Evolutionary conservation across 2,329 filamentous ascomycete species (phyloP), one percentile per base, ranked within the genome.

Genomic region (Sporothrix protearum): DNA sequence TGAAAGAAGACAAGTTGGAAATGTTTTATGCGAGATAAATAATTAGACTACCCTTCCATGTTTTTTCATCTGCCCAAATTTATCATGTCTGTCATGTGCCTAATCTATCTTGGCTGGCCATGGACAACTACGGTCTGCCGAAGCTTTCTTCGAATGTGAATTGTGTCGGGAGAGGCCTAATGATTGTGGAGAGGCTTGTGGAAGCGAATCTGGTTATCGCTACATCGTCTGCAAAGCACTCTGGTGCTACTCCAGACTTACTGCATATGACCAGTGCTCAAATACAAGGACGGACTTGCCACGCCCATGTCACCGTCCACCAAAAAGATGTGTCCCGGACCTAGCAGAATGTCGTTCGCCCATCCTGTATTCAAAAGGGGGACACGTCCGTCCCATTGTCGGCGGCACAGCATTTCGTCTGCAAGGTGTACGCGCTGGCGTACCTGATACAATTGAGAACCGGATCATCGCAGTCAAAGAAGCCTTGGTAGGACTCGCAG

Each of bases 361-460:
- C 80, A 81, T 1, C 83, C 85, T 25, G 79, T 80, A 12, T 73
- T 74, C 51, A 86, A 69, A 82, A 84, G 75, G 1, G 79, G 78
- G 3, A 77, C 74, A 36, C 74, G 76, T 22, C 80, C 80, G 77
- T 19, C 78, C 78, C 4, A 77, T 79, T 51, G 75, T 71, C 3
- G 78, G 76, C 7, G 79, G 78, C 19, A 79, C 77, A 6, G 77
- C 76, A 49, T 80, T 80, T 25, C n/a, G 79, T 81, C 76, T 79
- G 81, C 45, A 83, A 75, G 0, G 82, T 84, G 72, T 84, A 84
- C 5, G 83, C 82, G n/a, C 84, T 83, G 63, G 78, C 78, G 74
- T 86, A 86, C 84, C 85, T 86, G 70, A 86, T 83, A 7, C 81
- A 80, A 76, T 88, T 88, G 68, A 89, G 79, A 33, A 85, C 76